Base-by-base conservation (phyloP, 2,329 filamentous ascomycete species). In the Alternaria brassicae region DNA sequence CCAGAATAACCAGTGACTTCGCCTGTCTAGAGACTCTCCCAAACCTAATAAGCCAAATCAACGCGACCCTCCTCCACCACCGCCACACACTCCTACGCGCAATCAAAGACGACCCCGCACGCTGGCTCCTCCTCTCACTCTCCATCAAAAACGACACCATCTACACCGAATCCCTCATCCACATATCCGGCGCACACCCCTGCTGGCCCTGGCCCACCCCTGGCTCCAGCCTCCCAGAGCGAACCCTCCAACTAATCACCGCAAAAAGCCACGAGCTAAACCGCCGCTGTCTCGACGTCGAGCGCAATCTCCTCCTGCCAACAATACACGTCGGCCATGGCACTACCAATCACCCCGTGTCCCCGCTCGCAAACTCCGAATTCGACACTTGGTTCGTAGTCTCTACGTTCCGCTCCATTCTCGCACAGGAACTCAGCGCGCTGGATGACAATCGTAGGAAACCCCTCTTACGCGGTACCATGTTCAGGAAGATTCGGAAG, bases 101-200 rank as follows among this genome's bases (percentile, higher is more conserved):
- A 10, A 77, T 80, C 32, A 70, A 67, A 3, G 30, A 50, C n/a
- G 70, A 77, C 19, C 70, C 78, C 0, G 53, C 67, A 6, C 70
- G 72, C 19, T 79, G 74, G 70, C 64, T 79, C 0, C 58, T 68
- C 1, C 57, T 80, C n/a, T 65, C 69, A 0, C 51, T 73, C 2
- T 40, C 65, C 1, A 61, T 80, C 2, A 48, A 75, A 27, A 72
- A 70, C 49, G 48, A 53, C 1, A 48, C 56, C 1, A 71, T 80
- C 12, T 80, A 75, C 61, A 72, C 72, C 6, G 78, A 80, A 49
- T 69, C 74, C 13, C 65, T 78, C 2, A 70, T 78, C 17, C 77
- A 81, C 58, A 54, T 79, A 7, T 67, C 71, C 1, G 75, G 77
- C 51, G 59, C 64, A 0, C 66, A 70, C 21, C 74, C 76, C 3